phyloP scores from a whole-genome alignment of 164 flowering plant genomes.

The Nymphaea thermarum region DNA sequence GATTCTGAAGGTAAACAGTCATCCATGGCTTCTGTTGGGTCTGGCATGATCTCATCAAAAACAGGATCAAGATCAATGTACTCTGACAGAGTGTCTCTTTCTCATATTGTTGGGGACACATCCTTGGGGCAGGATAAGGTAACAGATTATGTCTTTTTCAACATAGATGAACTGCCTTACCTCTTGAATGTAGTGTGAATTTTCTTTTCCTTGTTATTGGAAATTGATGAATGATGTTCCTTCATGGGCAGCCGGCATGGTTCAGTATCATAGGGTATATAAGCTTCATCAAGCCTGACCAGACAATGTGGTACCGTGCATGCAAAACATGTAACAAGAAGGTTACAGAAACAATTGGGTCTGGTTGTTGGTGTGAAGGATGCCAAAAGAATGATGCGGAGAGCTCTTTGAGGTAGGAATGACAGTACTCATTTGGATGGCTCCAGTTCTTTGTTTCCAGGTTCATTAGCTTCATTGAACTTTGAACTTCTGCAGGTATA shows the following conservation, averaged over 20 bases:
- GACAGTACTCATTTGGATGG: background rate
- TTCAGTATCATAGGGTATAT: constrained; percentile 52
- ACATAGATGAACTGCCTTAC: background rate
- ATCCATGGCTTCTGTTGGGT: constrained; percentile 64
- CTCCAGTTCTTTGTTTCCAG: background rate
- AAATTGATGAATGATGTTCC: background rate
- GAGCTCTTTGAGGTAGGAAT: constrained; percentile 57
- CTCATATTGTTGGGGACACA: constrained; percentile 52
- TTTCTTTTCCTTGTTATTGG: background rate
- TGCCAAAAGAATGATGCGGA: constrained; percentile 80
- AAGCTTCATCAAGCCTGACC: constrained; percentile 80
- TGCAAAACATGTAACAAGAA: constrained; percentile 92
- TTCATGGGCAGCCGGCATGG: constrained; percentile 45
- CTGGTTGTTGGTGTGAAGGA: constrained; percentile 94
- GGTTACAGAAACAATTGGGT: constrained; percentile 76
- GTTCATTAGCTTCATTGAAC: background rate
- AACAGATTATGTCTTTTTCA: background rate
- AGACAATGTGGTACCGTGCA: constrained; percentile 92
- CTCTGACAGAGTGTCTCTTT: constrained; percentile 53
- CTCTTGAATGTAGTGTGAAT: too few relatives aligned
- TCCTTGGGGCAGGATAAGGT: constrained; percentile 61
- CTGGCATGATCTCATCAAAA: constrained; percentile 34
- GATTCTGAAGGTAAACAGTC: constrained; percentile 80
- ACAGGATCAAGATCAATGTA: constrained; percentile 57
- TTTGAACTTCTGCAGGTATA: constrained; percentile 35